Base-by-base conservation (phyloP, 148 eudicot genomes). In the Mesembryanthemum crystallinum region DNA sequence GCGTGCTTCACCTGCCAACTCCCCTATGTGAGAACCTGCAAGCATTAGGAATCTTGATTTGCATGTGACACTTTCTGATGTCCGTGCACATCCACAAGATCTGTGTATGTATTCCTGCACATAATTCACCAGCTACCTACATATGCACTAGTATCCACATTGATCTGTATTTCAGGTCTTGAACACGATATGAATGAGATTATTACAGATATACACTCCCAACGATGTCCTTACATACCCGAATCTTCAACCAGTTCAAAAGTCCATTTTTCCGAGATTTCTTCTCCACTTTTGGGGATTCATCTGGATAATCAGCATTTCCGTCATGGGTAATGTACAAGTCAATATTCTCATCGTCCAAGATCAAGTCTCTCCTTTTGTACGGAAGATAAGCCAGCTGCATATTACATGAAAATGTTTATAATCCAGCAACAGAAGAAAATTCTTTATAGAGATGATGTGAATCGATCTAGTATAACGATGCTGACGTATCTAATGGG, bases 371-470 rank as follows among this genome's bases (percentile, higher is more conserved):
- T 67, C 92, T 88, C 79, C 94, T 88, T 83, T 92, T 86, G 80
- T 89, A 87, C 24, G 99, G 99, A 76, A 95, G 99, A 87, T 95
- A 95, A 67, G 94, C 97, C 81, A 95, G 94, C 99, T 95, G 88
- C 84, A 73, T 35, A 59, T 78, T 66, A 27, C 7, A 63, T 30
- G 32, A 71, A 76, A 55, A 58, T 37, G 51, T 49, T n/a, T 25
- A 20, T 58, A 42, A 76, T 57, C 43, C 25, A 49, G 32, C 35
- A 58, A 72, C 21, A 68, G 28, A 73, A 69, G 54, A 25, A 58
- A 20, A 1, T 18, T 37, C n/a, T 47, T 24, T 9, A 39, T 29
- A 29, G 8, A 49, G 25, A 66, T 32, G 18, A 52, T 55, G 57
- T 14, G 11, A 70, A 47, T 30, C 11, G 30, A 28, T 2, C 65